Percentiles rank a stretch among this genome's conserved stretches.
These are phyloP conservation scores for Penicillium goetzii DNA, from an alignment of 495 filamentous ascomycete species.

Conservation along the genomic window DNA sequence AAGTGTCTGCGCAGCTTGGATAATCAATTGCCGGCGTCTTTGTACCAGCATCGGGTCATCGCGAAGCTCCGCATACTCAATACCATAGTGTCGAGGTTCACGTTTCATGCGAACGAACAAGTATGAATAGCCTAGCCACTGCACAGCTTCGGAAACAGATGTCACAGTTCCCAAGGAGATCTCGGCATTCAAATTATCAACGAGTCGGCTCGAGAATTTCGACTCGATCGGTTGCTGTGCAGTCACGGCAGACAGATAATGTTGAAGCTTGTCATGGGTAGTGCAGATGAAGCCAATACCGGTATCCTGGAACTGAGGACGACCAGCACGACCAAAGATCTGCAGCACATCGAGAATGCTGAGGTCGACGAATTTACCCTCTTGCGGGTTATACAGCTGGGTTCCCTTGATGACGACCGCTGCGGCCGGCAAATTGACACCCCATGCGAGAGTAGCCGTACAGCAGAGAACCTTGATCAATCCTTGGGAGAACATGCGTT, in stretches of 20 bases:
- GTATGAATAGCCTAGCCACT: slow-evolving; percentile 98
- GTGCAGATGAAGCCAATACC: slow-evolving; percentile 98
- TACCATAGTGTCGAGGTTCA: slow-evolving; percentile 92
- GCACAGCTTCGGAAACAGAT: slow-evolving; percentile 88
- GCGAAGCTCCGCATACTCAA: slow-evolving; percentile 86
- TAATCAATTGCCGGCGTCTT: slow-evolving; percentile 78
- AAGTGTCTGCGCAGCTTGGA: slow-evolving; percentile 81
- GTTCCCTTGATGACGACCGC: slow-evolving; percentile 96
- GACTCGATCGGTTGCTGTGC: slow-evolving; percentile 97
- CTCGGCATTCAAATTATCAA: slow-evolving; percentile 97
- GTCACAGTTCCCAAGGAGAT: slow-evolving; percentile 93
- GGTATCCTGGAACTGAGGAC: slow-evolving; percentile 93
- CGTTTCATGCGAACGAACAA: slow-evolving; percentile 94
- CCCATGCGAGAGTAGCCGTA: slow-evolving; percentile 96
- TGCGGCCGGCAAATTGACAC: slow-evolving; percentile 92
- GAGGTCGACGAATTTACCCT: slow-evolving; percentile 94
- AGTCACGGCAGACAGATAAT: slow-evolving; percentile 92
- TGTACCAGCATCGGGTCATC: slow-evolving; percentile 86
- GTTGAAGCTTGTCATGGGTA: slow-evolving; percentile 85
- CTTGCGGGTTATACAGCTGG: slow-evolving; percentile 92
- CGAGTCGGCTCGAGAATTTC: slow-evolving; percentile 82
- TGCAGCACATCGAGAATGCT: slow-evolving; percentile 97
- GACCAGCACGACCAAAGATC: slow-evolving; percentile 97
- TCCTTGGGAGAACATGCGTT: slow-evolving; percentile 85
- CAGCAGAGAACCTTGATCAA: slow-evolving; percentile 95